These are phyloP conservation scores for Amylostereum chailletii DNA, from an alignment of 1,284 basidiomycete genomes.

Conservation along the genomic window DNA sequence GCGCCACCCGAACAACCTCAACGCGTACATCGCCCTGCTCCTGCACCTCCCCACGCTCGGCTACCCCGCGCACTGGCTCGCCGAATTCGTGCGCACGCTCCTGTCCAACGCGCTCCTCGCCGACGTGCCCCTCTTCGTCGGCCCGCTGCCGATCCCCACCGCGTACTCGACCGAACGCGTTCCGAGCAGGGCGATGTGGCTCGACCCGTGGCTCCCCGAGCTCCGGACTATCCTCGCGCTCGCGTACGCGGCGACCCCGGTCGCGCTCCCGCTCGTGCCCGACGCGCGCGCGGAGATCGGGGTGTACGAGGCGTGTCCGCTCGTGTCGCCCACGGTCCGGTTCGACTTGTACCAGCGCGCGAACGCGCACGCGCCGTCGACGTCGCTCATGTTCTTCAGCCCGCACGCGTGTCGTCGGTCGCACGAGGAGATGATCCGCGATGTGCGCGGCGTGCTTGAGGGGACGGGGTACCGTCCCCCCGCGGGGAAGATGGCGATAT, in stretches of 20 bases:
- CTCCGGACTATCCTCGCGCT: slow-evolving; percentile 22
- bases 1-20: slow-evolving; percentile 28
- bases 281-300: slow-evolving; percentile 20
- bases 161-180: slow-evolving; percentile 16
- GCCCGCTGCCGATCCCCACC: slow-evolving; percentile 21
- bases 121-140: slow-evolving; percentile 20
- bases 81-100: slow-evolving; percentile 22
- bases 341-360: no score
- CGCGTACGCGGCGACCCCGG: slow-evolving; percentile 20
- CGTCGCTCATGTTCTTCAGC: no score
- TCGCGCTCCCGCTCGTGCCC: slow-evolving; percentile 18
- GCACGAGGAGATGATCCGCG: slow-evolving; percentile 8
- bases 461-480: slow-evolving; percentile 8
- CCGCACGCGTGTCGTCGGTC: slow-evolving; percentile 4
- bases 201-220: slow-evolving; percentile 24
- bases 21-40: slow-evolving; percentile 26
- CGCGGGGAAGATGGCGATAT: slow-evolving; percentile 13
- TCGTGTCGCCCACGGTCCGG: no score
- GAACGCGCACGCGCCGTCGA: no score
- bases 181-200: slow-evolving; percentile 16
- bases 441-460: slow-evolving; percentile 9
- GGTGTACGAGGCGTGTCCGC: slow-evolving; percentile 18
- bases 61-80: slow-evolving; percentile 28
- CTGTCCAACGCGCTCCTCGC: slow-evolving; percentile 20
- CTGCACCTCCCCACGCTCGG: slow-evolving; percentile 26